phyloP scores from a whole-genome alignment of 345 rosid species.

The Populus pruinosa region DNA sequence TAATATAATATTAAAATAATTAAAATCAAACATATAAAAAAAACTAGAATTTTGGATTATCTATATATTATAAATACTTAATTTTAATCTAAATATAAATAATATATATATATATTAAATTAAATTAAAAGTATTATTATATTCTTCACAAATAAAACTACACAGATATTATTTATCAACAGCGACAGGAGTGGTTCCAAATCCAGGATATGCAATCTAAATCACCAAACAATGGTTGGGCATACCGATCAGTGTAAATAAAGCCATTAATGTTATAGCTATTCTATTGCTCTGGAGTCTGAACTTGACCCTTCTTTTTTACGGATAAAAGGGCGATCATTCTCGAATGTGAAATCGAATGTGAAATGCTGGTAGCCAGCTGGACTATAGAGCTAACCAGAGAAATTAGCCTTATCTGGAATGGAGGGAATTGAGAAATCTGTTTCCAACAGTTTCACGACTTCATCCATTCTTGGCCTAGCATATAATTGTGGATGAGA shows the following conservation, averaged over 20 bases:
- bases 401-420: constrained; percentile 74
- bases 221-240: background rate
- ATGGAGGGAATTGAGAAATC: constrained; percentile 63
- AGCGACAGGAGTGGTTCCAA: constrained; percentile 16
- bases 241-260: background rate
- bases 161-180: constrained; percentile 1
- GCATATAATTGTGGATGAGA: constrained; percentile 86
- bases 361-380: constrained; percentile 56
- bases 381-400: constrained; percentile 62
- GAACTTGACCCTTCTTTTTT: constrained; percentile 29
- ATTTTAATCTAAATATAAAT: too few relatives aligned
- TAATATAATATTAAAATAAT: too few relatives aligned
- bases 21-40: too few relatives aligned
- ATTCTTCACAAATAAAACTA: too few relatives aligned
- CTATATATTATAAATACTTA: too few relatives aligned
- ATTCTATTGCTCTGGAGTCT: constrained; percentile 21
- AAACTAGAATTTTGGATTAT: too few relatives aligned
- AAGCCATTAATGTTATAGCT: constrained; percentile 10
- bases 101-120: too few relatives aligned
- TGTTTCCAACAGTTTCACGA: constrained; percentile 84
- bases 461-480: constrained; percentile 94
- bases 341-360: constrained; percentile 43
- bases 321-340: constrained; percentile 24
- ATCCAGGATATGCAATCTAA: constrained; percentile 14
- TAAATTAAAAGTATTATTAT: too few relatives aligned